Conservation (phyloP, 2,329 filamentous ascomycete species). For the Colletotrichum sp. region DNA sequence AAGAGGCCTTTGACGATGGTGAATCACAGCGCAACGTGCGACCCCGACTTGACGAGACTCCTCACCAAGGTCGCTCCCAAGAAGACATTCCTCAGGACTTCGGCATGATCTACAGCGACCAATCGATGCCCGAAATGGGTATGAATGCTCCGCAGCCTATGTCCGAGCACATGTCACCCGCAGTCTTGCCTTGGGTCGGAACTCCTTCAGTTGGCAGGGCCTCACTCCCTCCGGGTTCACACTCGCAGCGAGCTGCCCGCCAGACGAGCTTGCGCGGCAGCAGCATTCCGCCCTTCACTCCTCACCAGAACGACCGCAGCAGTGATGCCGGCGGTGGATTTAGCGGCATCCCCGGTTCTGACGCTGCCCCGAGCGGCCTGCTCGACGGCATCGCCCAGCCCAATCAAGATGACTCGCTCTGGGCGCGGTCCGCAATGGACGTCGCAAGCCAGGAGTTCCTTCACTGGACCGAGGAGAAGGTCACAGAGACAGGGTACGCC, state of each 20-base stretch:
- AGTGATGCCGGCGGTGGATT: constrained; percentile 34
- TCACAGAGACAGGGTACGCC: constrained; percentile 33
- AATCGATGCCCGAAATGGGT: constrained; percentile 66
- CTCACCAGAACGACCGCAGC: constrained; percentile 47
- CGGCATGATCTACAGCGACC: constrained; percentile 38
- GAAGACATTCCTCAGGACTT: constrained; percentile 27
- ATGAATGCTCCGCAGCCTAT: constrained; percentile 71
- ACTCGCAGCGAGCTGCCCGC: constrained; percentile 18
- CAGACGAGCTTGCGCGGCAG: constrained; percentile 41
- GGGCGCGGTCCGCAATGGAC: constrained; percentile 45
- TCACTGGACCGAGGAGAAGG: constrained; percentile 43
- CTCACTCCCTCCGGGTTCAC: constrained; percentile 1
- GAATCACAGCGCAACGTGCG: constrained; percentile 40
- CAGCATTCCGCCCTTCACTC: constrained; percentile 47
- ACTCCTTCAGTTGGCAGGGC: constrained; percentile 16
- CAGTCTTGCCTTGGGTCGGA: constrained; percentile 59
- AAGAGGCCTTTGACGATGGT: constrained; percentile 48
- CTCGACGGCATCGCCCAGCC: constrained; percentile 19
- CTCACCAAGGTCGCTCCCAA: background rate
- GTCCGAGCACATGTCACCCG: constrained; percentile 67
- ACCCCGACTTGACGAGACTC: constrained; percentile 33
- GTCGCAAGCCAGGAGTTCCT: constrained; percentile 52
- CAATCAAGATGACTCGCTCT: constrained; percentile 30
- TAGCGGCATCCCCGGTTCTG: constrained; percentile 30
- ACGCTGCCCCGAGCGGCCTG: constrained; percentile 24